Evolutionary conservation across 805 yeast species (phyloP), one percentile per base, ranked within the genome.

Genomic region (Kuraishia floccosa): DNA sequence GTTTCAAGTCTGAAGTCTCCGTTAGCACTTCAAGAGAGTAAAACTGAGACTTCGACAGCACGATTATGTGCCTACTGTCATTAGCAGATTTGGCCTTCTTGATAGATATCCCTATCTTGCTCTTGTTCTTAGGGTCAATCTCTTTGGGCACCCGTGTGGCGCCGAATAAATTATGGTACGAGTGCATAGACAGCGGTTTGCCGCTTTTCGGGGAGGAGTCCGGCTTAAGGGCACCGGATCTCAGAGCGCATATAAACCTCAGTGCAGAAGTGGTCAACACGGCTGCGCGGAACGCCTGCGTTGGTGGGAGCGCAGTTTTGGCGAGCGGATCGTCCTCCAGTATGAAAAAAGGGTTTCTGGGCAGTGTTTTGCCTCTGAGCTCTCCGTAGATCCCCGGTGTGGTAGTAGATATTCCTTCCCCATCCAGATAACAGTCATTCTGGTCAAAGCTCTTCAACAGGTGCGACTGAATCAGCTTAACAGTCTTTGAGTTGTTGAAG

Each of bases 261-360:
- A 79, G 56, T 3, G 83, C 65, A 4, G 86, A 76, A 32, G 72
- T 68, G 17, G 78, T 63, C 38, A 81, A 53, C 17, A 69, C 75
- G 2, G 87, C 73, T 6, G 87, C 76, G 23, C 89, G 50, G 38
- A 73, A 77, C 8, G 72, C 58, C 53, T 81, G 93, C 31, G 68
- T 59, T 11, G 84, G 81, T 4, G 76, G 76, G 2, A 44, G 32
- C 9, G 62, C 52, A 32, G 56, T 64, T 35, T 66, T 68, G 12
- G 72, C 63, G 38, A 72, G 62, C 1, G 89, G 87, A 39, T 81
- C 93, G 45, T 79, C 79, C 39, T 79, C 85, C 12, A 81, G 50
- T 8, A 81, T 68, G 39, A 81, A 62, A 43, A 77, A 80, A 2
- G 93, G 93, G 47, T 80, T 81, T 37, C 89, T 59, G 4, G 93